Evolutionary conservation across 2,329 filamentous ascomycete genomes (phyloP).

Genomic region (Ambrosiella beaveri): DNA sequence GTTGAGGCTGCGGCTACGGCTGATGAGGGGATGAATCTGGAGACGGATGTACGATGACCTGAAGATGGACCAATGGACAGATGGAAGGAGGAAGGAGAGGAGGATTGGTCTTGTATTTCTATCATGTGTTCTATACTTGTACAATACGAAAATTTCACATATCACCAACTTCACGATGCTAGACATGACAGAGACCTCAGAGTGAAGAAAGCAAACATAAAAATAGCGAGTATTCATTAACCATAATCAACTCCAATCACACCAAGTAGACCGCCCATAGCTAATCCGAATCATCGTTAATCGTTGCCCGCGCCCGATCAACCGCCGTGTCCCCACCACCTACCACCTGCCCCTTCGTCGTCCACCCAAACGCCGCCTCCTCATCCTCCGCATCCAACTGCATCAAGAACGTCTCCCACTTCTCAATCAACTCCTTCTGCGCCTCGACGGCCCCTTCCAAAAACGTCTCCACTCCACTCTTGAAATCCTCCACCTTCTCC

Average conservation of each 20-base stretch:
- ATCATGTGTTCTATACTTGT: constrained; percentile 2
- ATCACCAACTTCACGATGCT: background rate
- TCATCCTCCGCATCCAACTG: constrained; percentile 91
- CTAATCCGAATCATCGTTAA: constrained; percentile 44
- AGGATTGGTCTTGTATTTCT: background rate
- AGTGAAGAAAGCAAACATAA: background rate
- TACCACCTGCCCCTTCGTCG: constrained; percentile 39
- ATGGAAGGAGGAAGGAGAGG: background rate
- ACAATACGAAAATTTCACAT: background rate
- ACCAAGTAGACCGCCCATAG: background rate
- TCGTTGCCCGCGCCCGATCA: constrained; percentile 39
- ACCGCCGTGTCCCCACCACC: constrained; percentile 39
- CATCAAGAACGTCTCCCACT: constrained; percentile 97
- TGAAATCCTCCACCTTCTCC: constrained; percentile 98
- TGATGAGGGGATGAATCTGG: background rate
- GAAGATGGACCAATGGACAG: background rate
- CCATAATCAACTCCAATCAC: background rate
- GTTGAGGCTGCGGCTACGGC: background rate
- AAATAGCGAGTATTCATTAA: constrained; percentile 3
- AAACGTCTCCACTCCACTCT: constrained; percentile 94
- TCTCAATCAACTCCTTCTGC: constrained; percentile 85
- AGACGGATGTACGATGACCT: background rate
- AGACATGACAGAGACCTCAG: background rate
- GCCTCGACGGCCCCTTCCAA: constrained; percentile 92
- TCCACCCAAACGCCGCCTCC: constrained; percentile 48